These are phyloP conservation scores for Leccinum angustisporum DNA, from an alignment of 1,284 basidiomycete species.

Conservation along the genomic window DNA sequence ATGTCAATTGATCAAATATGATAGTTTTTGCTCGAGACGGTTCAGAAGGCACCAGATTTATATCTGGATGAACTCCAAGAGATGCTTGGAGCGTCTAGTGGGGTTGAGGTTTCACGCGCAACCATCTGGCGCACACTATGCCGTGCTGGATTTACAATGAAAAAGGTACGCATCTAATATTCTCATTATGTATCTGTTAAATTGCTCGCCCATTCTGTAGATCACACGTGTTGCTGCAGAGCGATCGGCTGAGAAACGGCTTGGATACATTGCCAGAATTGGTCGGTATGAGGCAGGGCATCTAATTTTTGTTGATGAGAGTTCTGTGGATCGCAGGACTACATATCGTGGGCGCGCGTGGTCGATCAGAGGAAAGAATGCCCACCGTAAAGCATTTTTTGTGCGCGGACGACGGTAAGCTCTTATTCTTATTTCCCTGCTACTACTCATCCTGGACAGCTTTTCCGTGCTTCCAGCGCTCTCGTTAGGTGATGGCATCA, in stretches of 20 bases:
- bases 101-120: background rate
- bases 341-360: background rate
- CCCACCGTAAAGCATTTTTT: conserved; percentile 9
- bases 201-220: background rate
- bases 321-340: background rate
- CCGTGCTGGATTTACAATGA: background rate
- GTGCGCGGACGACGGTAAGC: background rate
- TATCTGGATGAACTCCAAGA: background rate
- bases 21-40: no score
- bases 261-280: background rate
- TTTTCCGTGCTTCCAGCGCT: conserved; percentile 10
- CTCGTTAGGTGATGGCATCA: conserved; percentile 2
- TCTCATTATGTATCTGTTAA: no score
- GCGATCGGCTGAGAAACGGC: background rate
- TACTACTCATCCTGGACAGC: background rate
- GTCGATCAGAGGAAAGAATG: conserved; percentile 6
- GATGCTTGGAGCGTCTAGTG: background rate
- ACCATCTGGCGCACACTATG: background rate
- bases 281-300: background rate
- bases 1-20: no score
- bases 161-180: background rate
- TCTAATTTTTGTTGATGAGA: conserved; percentile 6
- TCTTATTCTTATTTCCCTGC: background rate
- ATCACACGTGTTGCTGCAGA: conserved; percentile 4
- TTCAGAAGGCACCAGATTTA: background rate